phyloP scores from a whole-genome alignment of 1,284 basidiomycete species.

The Rhodotorula sp. region DNA sequence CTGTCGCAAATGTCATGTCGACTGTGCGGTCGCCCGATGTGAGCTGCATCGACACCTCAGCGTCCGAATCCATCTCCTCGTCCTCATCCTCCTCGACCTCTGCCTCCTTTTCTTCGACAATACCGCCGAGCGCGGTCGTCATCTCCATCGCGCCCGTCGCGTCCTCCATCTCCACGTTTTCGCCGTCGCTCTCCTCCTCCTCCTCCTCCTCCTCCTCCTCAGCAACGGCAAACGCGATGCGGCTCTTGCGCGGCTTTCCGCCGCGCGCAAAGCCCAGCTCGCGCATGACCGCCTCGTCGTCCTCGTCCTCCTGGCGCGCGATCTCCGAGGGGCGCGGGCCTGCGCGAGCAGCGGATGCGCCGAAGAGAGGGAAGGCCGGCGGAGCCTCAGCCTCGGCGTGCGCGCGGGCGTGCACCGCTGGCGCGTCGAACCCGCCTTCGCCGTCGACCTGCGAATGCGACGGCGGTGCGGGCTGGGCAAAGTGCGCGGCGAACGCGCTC shows the following conservation, averaged over 20 bases:
- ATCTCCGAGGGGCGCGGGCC: constrained; percentile 34
- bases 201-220: constrained; percentile 12
- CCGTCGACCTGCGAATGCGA: not conserved
- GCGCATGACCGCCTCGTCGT: constrained; percentile 39
- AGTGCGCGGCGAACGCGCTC: constrained; percentile 10
- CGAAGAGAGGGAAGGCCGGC: constrained; percentile 4
- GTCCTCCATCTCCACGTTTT: constrained; percentile 10
- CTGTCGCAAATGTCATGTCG: constrained; percentile 20
- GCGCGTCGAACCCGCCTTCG: not conserved
- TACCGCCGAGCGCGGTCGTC: constrained; percentile 24
- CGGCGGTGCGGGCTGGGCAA: not conserved
- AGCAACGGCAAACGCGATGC: constrained; percentile 4
- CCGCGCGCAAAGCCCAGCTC: constrained; percentile 29
- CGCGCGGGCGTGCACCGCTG: not conserved
- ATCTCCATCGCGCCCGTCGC: constrained; percentile 34
- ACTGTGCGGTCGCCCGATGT: constrained; percentile 15
- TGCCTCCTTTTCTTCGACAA: not conserved
- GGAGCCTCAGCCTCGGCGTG: not conserved
- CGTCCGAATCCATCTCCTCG: constrained; percentile 27
- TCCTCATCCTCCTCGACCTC: constrained; percentile 4
- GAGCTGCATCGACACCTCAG: constrained; percentile 35
- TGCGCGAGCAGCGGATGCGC: not conserved
- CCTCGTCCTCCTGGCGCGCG: constrained; percentile 32
- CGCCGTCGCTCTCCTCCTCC: not conserved
- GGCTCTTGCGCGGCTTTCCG: constrained; percentile 14